Conservation (phyloP, 768 basidiomycete genomes). For the Asterophora parasitica region DNA sequence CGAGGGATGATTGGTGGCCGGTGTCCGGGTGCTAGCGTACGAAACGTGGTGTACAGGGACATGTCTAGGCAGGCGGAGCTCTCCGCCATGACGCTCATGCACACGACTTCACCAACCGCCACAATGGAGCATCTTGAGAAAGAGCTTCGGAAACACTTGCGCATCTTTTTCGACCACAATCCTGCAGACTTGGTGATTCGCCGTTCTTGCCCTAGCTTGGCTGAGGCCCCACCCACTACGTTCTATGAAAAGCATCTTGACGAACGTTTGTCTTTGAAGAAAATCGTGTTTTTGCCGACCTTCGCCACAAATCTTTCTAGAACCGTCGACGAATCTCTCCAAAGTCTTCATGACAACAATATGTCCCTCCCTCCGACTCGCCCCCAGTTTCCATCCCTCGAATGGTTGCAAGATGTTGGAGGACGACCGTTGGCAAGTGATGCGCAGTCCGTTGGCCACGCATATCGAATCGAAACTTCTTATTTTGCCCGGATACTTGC, state of each 20-base stretch:
- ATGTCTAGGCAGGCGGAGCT: no score
- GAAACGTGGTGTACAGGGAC: no score
- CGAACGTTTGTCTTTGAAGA: constrained; percentile 1
- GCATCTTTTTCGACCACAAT: no score
- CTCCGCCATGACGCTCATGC: no score
- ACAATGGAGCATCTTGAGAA: no score
- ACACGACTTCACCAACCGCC: no score
- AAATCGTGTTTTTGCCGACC: neutral
- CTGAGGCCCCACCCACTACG: neutral
- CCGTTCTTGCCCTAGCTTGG: no score
- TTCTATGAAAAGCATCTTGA: constrained; percentile 11
- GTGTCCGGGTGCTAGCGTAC: no score
- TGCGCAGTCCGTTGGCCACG: neutral
- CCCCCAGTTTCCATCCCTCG: neutral
- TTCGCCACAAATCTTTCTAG: neutral
- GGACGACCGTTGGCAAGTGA: neutral
- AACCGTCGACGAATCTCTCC: neutral
- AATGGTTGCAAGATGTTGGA: neutral
- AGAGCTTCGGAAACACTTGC: no score
- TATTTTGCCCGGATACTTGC: neutral
- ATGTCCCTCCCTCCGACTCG: neutral
- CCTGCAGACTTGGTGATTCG: no score
- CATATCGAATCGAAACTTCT: neutral
- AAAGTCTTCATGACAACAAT: neutral
- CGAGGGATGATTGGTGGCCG: no score